Evolutionary conservation across 2,329 filamentous ascomycete species (phyloP), one percentile per base, ranked within the genome.

Genomic region (Exserohilum rostratum): DNA sequence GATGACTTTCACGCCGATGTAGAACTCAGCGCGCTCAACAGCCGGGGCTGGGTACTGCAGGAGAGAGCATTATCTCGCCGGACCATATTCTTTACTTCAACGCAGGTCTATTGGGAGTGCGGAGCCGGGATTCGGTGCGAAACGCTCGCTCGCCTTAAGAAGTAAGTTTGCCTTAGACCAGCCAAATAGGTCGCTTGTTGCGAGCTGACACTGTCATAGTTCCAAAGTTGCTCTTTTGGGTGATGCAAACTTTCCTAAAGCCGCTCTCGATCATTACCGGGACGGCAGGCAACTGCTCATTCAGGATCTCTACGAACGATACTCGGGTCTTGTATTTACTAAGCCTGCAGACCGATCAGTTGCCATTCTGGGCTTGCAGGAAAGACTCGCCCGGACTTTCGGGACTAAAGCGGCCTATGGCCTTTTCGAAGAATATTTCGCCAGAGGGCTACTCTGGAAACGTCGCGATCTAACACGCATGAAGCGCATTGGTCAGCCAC

Each of bases 1-100:
- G 58, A 65, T 50, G 52, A 61, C 43, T 63, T 58, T 20, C 27
- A 57, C 22, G 43, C 47, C 3, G 45, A 59, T 44, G 47, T 61
- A 10, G 50, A 40, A 13, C 40, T 50, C 6, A 57, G 51, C 33
- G 35, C 13, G 35, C 57, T 67, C n/a, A 64, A 65, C 50, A 62
- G 13, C 12, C 51, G 61, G 47, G 63, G 55, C 30, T 66, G 59
- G 65, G 65, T 65, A 5, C 43, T 67, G 43, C 58, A 67, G 46
- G 64, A 65, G 34, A 34, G 53, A 17, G 60, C 58, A 9, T 46
- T 66, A 18, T 48, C 61, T 13, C 34, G 43, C 35, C 52, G 61
- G n/a, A 65, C 58, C n/a, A 58, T 66, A 25, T 50, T 62, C 37
- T 66, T 67, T 37, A 65, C 42, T 33, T 50, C 44, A 9, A 65